Percentiles rank a stretch among this genome's conserved stretches.
phyloP scores from a whole-genome alignment of 2,329 filamentous ascomycete genomes.

The Exophiala bonariae region DNA sequence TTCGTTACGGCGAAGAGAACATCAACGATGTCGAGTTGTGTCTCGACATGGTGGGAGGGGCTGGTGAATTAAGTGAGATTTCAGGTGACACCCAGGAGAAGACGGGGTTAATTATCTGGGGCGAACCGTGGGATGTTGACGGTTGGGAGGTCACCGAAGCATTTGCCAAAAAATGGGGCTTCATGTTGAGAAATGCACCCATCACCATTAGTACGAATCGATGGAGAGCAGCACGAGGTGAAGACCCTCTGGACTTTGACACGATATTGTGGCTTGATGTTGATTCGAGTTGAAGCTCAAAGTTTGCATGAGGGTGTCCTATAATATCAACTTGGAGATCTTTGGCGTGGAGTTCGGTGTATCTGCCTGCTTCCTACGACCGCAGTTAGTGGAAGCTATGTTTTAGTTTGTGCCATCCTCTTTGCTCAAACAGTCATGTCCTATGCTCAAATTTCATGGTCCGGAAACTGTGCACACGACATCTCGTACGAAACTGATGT shows the following conservation, averaged over 20 bases:
- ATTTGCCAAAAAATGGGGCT: conserved; percentile 49
- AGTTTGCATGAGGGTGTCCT: too few species aligned
- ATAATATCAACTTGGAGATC: too few species aligned
- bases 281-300: neutral
- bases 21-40: conserved; percentile 40
- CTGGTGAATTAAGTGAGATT: neutral
- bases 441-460: too few species aligned
- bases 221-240: conserved; percentile 20
- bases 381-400: too few species aligned
- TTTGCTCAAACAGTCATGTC: too few species aligned
- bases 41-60: conserved; percentile 36
- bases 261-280: conserved; percentile 13
- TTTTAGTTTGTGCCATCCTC: too few species aligned
- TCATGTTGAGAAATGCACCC: conserved; percentile 14
- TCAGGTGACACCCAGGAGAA: conserved; percentile 14
- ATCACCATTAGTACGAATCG: conserved; percentile 16
- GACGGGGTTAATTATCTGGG: conserved; percentile 50
- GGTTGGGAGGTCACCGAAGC: conserved; percentile 51
- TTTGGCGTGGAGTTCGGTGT: too few species aligned
- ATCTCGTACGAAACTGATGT: too few species aligned
- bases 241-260: conserved; percentile 19
- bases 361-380: too few species aligned
- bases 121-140: conserved; percentile 44
- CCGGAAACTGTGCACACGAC: too few species aligned
- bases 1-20: conserved; percentile 30